Conservation (phyloP, 169 alveolate species). For the Plasmodium chabaudi region DNA sequence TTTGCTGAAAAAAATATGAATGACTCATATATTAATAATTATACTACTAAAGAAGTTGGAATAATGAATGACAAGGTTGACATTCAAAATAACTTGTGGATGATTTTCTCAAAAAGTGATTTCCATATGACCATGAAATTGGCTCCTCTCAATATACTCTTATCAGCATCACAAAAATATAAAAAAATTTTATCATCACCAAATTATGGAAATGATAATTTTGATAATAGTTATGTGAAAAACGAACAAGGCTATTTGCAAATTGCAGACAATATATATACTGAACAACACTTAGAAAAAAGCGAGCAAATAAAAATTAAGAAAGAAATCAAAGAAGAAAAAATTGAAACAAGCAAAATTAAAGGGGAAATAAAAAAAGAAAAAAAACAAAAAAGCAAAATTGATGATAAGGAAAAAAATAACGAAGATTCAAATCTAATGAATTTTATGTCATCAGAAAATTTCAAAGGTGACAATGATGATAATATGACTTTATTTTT, state of each 20-base stretch:
- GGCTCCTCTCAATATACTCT: slow-evolving; percentile 32
- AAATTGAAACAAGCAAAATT: no score
- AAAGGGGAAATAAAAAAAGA: not conserved
- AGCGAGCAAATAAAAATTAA: no score
- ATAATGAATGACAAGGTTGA: slow-evolving; percentile 2
- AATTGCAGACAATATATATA: no score
- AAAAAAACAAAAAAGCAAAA: not conserved
- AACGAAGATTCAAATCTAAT: no score
- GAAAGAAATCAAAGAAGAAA: no score
- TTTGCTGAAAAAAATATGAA: not conserved
- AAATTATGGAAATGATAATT: not conserved
- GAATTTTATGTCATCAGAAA: no score
- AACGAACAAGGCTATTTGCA: no score
- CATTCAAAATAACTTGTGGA: slow-evolving; percentile 38
- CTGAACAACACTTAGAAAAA: no score
- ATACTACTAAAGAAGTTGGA: not conserved
- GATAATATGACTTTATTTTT: not conserved
- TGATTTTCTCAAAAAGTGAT: slow-evolving; percentile 31
- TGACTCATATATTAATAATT: not conserved
- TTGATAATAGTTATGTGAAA: not conserved
- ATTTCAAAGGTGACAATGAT: not conserved
- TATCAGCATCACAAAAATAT: not conserved
- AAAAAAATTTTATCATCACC: not conserved
- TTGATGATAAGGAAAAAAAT: not conserved
- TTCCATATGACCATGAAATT: slow-evolving; percentile 10